Evolutionary conservation across 2,329 filamentous ascomycete genomes (phyloP).

Genomic region (Beauveria scarabaeidicola): DNA sequence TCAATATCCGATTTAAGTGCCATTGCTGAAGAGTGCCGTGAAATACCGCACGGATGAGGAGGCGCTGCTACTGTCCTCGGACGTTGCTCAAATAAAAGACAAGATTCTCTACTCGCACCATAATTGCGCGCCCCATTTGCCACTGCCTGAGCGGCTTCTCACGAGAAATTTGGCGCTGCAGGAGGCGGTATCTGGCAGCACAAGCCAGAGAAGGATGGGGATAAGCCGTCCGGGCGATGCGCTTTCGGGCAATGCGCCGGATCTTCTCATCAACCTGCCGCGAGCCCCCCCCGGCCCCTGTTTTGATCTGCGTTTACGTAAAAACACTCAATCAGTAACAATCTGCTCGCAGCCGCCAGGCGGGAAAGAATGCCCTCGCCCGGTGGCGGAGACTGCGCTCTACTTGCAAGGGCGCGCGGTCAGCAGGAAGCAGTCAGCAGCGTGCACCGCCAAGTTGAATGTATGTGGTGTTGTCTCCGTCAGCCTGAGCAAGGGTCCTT

Average conservation of each 20-base stretch:
- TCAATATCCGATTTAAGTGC: neutral
- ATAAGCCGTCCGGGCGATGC: neutral
- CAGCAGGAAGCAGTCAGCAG: neutral
- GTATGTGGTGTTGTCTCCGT: neutral
- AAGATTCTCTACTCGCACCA: too few relatives aligned
- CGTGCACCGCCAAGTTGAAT: neutral
- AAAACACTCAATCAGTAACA: neutral
- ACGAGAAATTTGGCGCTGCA: neutral
- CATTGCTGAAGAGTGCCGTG: neutral
- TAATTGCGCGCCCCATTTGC: too few relatives aligned
- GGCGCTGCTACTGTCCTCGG: neutral
- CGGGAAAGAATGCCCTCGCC: neutral
- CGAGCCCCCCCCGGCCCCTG: neutral
- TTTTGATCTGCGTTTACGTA: neutral
- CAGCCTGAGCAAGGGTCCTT: too few relatives aligned
- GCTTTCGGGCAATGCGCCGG: neutral
- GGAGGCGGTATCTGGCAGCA: too few relatives aligned
- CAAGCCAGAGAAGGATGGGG: neutral
- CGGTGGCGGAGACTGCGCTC: neutral
- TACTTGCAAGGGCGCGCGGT: neutral
- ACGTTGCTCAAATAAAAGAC: neutral
- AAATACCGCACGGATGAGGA: neutral
- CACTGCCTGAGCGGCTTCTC: neutral
- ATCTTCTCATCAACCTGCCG: neutral
- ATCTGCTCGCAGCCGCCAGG: neutral